Conservation (phyloP, 2,329 filamentous ascomycete genomes). For the Nigrospora oryzae region DNA sequence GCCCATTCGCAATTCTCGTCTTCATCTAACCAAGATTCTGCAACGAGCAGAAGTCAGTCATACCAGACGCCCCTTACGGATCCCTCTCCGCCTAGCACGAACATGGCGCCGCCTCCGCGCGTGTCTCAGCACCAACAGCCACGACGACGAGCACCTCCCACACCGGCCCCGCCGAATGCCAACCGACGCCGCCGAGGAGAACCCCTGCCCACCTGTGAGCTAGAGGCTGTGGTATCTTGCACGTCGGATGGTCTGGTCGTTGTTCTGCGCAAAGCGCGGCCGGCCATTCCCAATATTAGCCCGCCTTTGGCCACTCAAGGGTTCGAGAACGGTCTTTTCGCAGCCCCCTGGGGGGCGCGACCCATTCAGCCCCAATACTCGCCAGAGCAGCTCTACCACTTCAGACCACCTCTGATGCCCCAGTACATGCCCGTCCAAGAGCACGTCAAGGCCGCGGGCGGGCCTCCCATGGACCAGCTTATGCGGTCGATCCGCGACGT, state of each 20-base stretch:
- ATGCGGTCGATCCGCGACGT: conserved; percentile 78
- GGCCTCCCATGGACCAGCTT: conserved; percentile 53
- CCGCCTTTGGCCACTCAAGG: conserved; percentile 37
- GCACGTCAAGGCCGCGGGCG: conserved; percentile 35
- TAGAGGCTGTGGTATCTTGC: conserved; percentile 87
- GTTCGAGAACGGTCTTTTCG: conserved; percentile 59
- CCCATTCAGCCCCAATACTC: conserved; percentile 45
- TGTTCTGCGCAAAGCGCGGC: conserved; percentile 65
- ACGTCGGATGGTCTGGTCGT: conserved; percentile 83
- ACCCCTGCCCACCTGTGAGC: conserved; percentile 47
- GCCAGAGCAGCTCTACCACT: conserved; percentile 32
- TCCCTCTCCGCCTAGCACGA: no score
- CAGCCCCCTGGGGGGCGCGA: conserved; percentile 69
- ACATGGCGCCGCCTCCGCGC: background rate
- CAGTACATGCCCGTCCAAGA: conserved; percentile 36
- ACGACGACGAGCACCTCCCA: conserved; percentile 1
- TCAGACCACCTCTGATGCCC: conserved; percentile 31
- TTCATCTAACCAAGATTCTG: background rate
- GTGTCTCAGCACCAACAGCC: background rate
- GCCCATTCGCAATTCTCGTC: background rate
- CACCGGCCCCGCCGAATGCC: conserved; percentile 11
- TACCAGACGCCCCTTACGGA: no score
- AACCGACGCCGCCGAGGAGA: conserved; percentile 14
- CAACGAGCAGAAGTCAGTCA: no score
- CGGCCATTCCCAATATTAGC: conserved; percentile 54